These are phyloP conservation scores for Heracleum sosnowskyi DNA, from an alignment of 129 eudicot genomes.

Conservation along the genomic window DNA sequence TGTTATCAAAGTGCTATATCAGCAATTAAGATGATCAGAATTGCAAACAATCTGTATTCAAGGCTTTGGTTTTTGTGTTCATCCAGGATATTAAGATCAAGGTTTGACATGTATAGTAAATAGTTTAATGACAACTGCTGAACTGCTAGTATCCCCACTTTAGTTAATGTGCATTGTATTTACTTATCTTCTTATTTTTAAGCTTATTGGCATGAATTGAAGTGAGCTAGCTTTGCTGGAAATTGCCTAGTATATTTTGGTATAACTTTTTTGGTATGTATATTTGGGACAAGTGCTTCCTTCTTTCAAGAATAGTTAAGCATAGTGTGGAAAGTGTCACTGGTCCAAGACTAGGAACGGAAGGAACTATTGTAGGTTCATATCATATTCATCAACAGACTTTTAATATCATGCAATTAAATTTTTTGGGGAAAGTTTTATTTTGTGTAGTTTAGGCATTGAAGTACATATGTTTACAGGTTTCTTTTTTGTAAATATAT, in stretches of 20 bases:
- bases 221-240: not conserved
- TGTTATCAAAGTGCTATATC: too few species aligned
- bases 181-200: not conserved
- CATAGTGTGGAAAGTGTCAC: not conserved
- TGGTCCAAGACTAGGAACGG: not conserved
- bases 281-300: not conserved
- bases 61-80: too few species aligned
- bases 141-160: not conserved
- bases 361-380: not conserved
- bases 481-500: not conserved
- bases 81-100: too few species aligned
- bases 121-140: not conserved
- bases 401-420: not conserved
- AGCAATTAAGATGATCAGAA: too few species aligned
- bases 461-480: not conserved
- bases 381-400: not conserved
- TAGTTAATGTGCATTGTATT: not conserved
- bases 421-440: not conserved
- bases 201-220: not conserved
- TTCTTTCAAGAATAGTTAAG: not conserved
- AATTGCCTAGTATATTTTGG: not conserved
- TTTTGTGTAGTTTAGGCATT: not conserved
- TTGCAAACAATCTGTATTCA: too few species aligned
- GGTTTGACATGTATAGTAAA: not conserved
- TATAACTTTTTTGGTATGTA: not conserved